Evolutionary conservation across 73 alveolate genomes (phyloP).

Genomic region (Paramecium bursaria): DNA sequence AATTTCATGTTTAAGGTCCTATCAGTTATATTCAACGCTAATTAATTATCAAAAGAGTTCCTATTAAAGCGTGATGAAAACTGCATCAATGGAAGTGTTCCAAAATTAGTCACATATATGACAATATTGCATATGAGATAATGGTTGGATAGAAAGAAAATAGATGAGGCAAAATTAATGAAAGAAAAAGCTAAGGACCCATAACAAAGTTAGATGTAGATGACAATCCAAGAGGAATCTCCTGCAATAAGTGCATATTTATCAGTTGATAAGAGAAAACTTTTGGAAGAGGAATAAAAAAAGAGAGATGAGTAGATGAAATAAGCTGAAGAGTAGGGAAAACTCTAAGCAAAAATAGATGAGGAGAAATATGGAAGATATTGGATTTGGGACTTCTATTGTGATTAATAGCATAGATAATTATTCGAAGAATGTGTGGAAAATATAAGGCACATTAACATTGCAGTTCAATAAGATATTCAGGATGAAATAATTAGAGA

Average conservation of each 20-base stretch:
- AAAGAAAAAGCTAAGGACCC: neutral
- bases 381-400: constrained; percentile 66
- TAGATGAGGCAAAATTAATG: constrained; percentile 5
- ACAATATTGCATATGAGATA: constrained; percentile 45
- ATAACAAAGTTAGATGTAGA: too few relatives aligned
- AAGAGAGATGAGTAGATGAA: constrained; percentile 36
- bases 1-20: constrained; percentile 47
- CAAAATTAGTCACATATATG: constrained; percentile 51
- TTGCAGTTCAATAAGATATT: constrained; percentile 67
- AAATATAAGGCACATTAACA: constrained; percentile 61
- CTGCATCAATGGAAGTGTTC: constrained; percentile 58
- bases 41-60: constrained; percentile 46
- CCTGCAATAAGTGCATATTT: neutral
- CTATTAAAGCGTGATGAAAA: constrained; percentile 61
- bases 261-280: constrained; percentile 52
- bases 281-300: constrained; percentile 43
- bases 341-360: constrained; percentile 37
- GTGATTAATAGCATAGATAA: constrained; percentile 28
- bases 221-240: too few relatives aligned
- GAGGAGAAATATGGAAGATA: constrained; percentile 64
- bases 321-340: constrained; percentile 47
- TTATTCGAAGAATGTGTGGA: constrained; percentile 65
- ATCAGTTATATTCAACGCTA: constrained; percentile 45
- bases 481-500: constrained; percentile 62
- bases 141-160: constrained; percentile 61